Percentiles rank a stretch among this genome's conserved stretches.
Conservation (phyloP, 176 grass and related monocot genomes). For the Elymus sibiricus region DNA sequence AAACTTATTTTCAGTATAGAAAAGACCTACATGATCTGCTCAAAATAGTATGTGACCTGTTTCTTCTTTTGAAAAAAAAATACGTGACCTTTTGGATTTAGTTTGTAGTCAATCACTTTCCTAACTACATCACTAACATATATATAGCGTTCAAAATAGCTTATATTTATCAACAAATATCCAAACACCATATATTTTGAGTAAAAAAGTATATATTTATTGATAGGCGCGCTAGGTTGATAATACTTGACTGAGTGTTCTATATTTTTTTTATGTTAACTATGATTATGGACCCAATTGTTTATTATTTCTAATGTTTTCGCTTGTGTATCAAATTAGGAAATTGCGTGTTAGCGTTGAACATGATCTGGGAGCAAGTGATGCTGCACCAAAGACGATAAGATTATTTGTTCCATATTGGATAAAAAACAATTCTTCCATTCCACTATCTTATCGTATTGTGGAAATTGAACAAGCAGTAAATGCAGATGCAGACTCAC, state of each 20-base stretch:
- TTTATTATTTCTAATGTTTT: constrained; percentile 30
- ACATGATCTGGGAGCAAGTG: constrained; percentile 82
- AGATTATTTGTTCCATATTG: constrained; percentile 98
- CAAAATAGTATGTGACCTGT: neutral
- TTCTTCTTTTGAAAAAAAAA: neutral
- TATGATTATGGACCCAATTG: constrained; percentile 7
- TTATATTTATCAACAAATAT: neutral
- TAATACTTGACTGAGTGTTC: neutral
- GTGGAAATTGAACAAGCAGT: constrained; percentile 73
- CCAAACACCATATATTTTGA: neutral
- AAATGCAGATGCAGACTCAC: constrained; percentile 58
- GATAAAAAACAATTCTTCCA: constrained; percentile 83
- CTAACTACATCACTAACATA: neutral
- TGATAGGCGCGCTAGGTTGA: neutral
- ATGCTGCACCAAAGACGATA: constrained; percentile 78
- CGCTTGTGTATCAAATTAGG: constrained; percentile 38
- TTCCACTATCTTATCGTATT: constrained; percentile 80
- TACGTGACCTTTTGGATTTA: neutral
- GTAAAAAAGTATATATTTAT: neutral
- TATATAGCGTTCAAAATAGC: neutral
- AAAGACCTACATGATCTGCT: neutral
- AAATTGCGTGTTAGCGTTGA: constrained; percentile 92
- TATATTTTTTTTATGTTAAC: neutral
- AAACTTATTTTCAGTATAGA: neutral
- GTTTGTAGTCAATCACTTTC: neutral